A percentile compares a stretch with the other conserved stretches of the same genome.
Conservation (phyloP, 2,329 filamentous ascomycete species). For the Dactylellina drechsleri region DNA sequence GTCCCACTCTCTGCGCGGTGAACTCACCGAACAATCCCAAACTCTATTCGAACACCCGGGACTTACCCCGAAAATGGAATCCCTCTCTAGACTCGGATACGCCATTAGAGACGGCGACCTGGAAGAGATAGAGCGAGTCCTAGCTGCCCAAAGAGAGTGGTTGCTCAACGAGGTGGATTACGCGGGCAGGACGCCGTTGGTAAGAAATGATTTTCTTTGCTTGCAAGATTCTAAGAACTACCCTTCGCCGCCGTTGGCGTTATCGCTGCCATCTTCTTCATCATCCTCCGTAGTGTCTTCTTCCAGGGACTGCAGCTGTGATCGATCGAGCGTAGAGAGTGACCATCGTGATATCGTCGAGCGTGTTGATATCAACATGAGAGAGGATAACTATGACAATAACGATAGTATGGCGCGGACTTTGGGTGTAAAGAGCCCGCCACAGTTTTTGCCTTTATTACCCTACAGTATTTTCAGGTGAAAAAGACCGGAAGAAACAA, state of each 20-base stretch:
- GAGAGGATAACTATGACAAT: not conserved
- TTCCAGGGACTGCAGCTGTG: conserved; percentile 40
- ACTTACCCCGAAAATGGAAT: conserved; percentile 70
- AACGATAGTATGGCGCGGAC: not conserved
- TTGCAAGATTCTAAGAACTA: conserved; percentile 20
- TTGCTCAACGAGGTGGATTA: conserved; percentile 61
- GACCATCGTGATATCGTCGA: not conserved
- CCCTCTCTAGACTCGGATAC: conserved; percentile 80
- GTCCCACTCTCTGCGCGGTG: conserved; percentile 79
- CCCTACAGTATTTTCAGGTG: conserved; percentile 29
- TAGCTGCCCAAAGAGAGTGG: conserved; percentile 58
- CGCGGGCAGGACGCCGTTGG: conserved; percentile 61
- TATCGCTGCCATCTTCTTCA: conserved; percentile 5
- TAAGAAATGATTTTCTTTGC: conserved; percentile 54
- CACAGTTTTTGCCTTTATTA: conserved; percentile 42
- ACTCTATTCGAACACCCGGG: conserved; percentile 81
- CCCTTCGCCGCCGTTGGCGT: too few relatives aligned
- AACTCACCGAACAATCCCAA: conserved; percentile 79
- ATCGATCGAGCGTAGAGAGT: conserved; percentile 18
- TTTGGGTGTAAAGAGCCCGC: conserved; percentile 12
- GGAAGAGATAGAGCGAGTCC: conserved; percentile 60
- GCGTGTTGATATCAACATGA: not conserved
- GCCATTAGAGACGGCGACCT: conserved; percentile 79
- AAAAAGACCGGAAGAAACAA: conserved; percentile 5
- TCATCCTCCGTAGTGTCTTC: conserved; percentile 22